These are phyloP conservation scores for Microdochium paspali DNA, from an alignment of 2,329 filamentous ascomycete species.

Conservation along the genomic window DNA sequence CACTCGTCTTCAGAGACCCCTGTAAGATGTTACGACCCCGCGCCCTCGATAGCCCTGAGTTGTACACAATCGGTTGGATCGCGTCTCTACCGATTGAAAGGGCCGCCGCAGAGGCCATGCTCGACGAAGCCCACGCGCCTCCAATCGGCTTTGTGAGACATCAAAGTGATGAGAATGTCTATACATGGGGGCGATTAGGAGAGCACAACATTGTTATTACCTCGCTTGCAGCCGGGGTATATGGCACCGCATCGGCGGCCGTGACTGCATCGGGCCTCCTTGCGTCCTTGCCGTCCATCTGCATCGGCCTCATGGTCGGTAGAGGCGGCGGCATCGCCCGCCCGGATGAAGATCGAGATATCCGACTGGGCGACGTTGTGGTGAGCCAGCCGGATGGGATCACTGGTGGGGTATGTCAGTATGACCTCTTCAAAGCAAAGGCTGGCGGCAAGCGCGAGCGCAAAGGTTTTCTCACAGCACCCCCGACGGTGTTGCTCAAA, in stretches of 20 bases:
- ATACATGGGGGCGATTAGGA: conserved; percentile 14
- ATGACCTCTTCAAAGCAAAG: conserved; percentile 11
- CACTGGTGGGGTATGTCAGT: conserved; percentile 11
- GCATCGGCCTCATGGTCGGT: conserved; percentile 9
- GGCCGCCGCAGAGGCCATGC: conserved; percentile 17
- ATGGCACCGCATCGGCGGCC: conserved; percentile 6
- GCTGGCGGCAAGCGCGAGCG: neutral
- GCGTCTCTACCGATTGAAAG: conserved; percentile 20
- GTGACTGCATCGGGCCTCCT: conserved; percentile 6
- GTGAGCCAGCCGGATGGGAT: conserved; percentile 10
- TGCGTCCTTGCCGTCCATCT: conserved; percentile 8
- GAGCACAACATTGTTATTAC: conserved; percentile 17
- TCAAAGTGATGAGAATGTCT: conserved; percentile 13
- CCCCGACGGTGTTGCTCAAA: conserved; percentile 3
- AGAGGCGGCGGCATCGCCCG: conserved; percentile 7
- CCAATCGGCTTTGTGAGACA: conserved; percentile 4
- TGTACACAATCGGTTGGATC: conserved; percentile 22
- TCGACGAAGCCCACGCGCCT: conserved; percentile 11
- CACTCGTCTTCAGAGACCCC: neutral
- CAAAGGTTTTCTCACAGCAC: neutral
- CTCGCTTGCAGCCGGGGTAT: conserved; percentile 9
- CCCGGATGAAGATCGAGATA: conserved; percentile 7
- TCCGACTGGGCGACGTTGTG: conserved; percentile 17
- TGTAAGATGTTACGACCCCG: neutral
- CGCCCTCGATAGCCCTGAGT: neutral